Conservation (phyloP, 164 flowering plant genomes). For the Aristolochia fimbriata region DNA sequence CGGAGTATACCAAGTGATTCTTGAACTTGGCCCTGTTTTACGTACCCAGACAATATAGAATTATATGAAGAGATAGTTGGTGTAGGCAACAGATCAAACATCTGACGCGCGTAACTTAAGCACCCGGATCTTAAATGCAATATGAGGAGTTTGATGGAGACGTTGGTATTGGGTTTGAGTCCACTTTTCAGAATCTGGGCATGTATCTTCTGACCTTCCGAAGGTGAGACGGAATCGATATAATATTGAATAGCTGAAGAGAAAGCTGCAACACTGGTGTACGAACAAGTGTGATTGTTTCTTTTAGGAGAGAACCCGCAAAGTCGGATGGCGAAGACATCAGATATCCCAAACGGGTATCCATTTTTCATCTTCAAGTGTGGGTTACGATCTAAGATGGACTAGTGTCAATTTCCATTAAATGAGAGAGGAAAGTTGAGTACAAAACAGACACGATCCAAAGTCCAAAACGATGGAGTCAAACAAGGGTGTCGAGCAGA, state of each 20-base stretch:
- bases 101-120: constrained; percentile 40
- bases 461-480: too few species aligned
- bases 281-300: neutral
- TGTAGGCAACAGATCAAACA: constrained; percentile 62
- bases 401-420: too few species aligned
- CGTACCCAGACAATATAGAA: constrained; percentile 62
- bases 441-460: too few species aligned
- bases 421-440: too few species aligned
- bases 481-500: too few species aligned
- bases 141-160: constrained; percentile 69
- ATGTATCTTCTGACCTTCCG: constrained; percentile 63
- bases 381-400: too few species aligned
- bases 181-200: constrained; percentile 61
- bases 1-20: constrained; percentile 41
- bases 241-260: constrained; percentile 54
- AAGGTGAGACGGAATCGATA: constrained; percentile 54
- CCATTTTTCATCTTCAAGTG: too few species aligned
- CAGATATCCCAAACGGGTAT: too few species aligned
- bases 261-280: constrained; percentile 19
- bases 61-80: constrained; percentile 69
- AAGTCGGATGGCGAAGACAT: too few species aligned
- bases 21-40: constrained; percentile 32
- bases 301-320: too few species aligned
- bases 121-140: constrained; percentile 41
- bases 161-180: constrained; percentile 41